Evolutionary conservation across 345 rosid species (phyloP), one percentile per base, ranked within the genome.

Genomic region (Dovyalis caffra): DNA sequence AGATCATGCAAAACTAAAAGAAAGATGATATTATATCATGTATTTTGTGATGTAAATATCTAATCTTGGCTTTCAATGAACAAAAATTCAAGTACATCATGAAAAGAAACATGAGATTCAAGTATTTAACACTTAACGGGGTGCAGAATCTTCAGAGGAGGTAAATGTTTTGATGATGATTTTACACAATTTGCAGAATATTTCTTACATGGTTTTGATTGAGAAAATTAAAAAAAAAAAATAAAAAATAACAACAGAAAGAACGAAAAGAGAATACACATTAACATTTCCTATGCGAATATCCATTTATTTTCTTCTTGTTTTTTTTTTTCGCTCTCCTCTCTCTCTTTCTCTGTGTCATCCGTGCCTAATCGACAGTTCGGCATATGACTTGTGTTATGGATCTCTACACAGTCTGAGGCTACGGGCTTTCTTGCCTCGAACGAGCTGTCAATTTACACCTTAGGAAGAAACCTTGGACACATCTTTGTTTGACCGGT

Each of bases 401-500:
- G 60, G 60, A 53, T 53, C 60, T 8, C 28, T n/a, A 20, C 56
- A 47, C 56, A 7, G 56, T 47, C 53, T 8, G 21, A 47, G 38
- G n/a, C n/a, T n/a, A n/a, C n/a, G n/a, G 53, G 53, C 53, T 16
- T 47, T 20, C n/a, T 18, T 47, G 53, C n/a, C n/a, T 47, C 53
- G 1, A 47, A 7, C 56, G 45, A 8, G 51, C 51, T 20, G 20
- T 45, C 51, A 45, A 16, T 16, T 5, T 45, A 45, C 51, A 53
- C 8, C 2, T 64, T 34, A 64, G 2, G 40, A 64, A 38, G 69
- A 3, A 66, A 35, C 26, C 28, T 34, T 35, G 40, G 69, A 38
- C 56, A 63, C 70, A 16, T 78, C 80, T 68, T 74, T 77, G 79
- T 37, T 76, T 51, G 83, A 74, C 45, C 87, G 75, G 43, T 84